Conservation (phyloP, 2,329 filamentous ascomycete species). For the Aspergillus spinulosporus region DNA sequence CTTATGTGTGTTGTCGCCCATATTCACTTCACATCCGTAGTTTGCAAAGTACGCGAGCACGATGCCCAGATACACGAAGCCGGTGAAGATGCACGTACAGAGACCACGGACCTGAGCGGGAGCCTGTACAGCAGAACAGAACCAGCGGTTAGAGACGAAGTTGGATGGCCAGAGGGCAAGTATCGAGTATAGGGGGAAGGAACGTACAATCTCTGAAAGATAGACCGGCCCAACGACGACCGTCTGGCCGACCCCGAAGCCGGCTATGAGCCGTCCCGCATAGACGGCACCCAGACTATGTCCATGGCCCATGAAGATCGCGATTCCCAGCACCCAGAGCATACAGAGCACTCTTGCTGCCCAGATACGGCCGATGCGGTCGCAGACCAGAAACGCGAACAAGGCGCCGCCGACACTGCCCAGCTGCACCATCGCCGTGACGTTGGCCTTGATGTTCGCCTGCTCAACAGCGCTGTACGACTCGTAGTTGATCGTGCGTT, state of each 20-base stretch:
- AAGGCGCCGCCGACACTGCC: constrained; percentile 71
- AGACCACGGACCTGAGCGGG: constrained; percentile 70
- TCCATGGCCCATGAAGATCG: constrained; percentile 45
- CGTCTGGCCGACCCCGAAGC: constrained; percentile 46
- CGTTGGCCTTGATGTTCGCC: constrained; percentile 72
- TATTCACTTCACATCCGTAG: constrained; percentile 60
- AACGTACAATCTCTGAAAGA: constrained; percentile 63
- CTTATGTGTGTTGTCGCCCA: constrained; percentile 44
- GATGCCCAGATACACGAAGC: constrained; percentile 73
- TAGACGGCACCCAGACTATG: neutral
- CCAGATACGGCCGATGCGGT: constrained; percentile 48
- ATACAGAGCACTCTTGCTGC: constrained; percentile 43
- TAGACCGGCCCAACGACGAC: constrained; percentile 62
- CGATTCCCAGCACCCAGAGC: constrained; percentile 44
- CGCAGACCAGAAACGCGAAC: constrained; percentile 53
- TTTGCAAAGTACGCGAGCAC: constrained; percentile 77
- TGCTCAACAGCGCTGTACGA: constrained; percentile 54
- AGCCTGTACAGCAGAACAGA: constrained; percentile 32
- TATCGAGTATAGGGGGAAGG: neutral
- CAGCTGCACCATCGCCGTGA: constrained; percentile 79
- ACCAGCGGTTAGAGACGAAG: neutral
- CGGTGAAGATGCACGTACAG: constrained; percentile 70
- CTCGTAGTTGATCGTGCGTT: constrained; percentile 58
- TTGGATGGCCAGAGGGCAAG: no score
- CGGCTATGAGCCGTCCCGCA: constrained; percentile 25